Evolutionary conservation across 768 basidiomycete species (phyloP).

Genomic region (Termitomyces eurrhizus): DNA sequence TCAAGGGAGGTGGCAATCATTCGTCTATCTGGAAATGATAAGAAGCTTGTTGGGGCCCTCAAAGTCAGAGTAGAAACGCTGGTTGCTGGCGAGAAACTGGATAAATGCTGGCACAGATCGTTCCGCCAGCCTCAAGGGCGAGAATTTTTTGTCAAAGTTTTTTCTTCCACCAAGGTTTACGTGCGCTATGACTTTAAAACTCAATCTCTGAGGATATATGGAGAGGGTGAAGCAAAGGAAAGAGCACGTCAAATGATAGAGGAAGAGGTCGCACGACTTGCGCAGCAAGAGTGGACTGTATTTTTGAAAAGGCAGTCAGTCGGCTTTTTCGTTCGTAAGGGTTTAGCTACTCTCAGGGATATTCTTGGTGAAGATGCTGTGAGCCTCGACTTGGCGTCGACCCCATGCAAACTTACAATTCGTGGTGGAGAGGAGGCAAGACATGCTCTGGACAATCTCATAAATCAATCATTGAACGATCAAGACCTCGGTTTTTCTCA

Average conservation of each 20-base stretch:
- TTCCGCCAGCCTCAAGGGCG: conserved; percentile 27
- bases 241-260: conserved; percentile 41
- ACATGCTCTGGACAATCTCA: conserved; percentile 39
- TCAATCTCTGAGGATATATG: conserved; percentile 43
- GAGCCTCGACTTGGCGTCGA: conserved; percentile 34
- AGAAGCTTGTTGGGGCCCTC: conserved; percentile 49
- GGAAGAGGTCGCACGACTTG: conserved; percentile 43
- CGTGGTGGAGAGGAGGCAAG: conserved; percentile 56
- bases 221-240: conserved; percentile 33
- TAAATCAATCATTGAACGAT: conserved; percentile 35
- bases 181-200: conserved; percentile 44
- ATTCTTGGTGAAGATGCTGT: conserved; percentile 53
- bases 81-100: conserved; percentile 45
- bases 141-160: conserved; percentile 31
- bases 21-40: conserved; percentile 46
- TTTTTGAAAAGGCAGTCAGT: conserved; percentile 35
- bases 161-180: conserved; percentile 34
- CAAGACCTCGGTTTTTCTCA: not conserved
- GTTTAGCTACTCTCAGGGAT: conserved; percentile 47
- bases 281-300: conserved; percentile 37
- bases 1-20: conserved; percentile 29
- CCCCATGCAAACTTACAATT: conserved; percentile 39
- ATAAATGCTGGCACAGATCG: conserved; percentile 46
- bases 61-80: conserved; percentile 60
- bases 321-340: conserved; percentile 48